Evolutionary conservation across 305 asterid genomes (phyloP).

Genomic region (Solanum hybrid): DNA sequence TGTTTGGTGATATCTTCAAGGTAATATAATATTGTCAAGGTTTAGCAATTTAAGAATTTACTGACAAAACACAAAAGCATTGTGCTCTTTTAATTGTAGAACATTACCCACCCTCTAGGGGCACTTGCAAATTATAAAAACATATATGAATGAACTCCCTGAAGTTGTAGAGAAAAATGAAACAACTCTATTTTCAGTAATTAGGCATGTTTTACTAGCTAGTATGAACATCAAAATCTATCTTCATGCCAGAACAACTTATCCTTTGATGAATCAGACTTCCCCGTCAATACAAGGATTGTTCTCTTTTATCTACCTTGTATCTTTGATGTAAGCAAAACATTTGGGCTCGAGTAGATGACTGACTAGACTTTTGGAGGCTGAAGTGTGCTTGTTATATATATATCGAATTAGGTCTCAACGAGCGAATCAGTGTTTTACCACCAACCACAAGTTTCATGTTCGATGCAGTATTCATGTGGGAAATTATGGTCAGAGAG

Average conservation of each 20-base stretch:
- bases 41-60: background rate
- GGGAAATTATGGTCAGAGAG: background rate
- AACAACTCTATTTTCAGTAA: background rate
- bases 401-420: background rate
- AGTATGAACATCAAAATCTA: background rate
- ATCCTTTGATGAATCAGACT: background rate
- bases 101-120: background rate
- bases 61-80: background rate
- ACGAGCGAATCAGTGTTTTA: background rate
- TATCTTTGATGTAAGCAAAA: background rate
- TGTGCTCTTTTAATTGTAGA: background rate
- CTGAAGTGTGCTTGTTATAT: background rate
- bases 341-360: background rate
- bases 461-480: background rate
- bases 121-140: background rate
- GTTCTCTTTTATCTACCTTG: background rate
- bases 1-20: slow-evolving; percentile 96
- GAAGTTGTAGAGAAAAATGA: background rate
- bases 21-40: slow-evolving; percentile 23
- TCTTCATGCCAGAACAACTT: background rate
- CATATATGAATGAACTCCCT: background rate
- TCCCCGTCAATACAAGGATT: background rate
- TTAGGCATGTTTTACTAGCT: background rate
- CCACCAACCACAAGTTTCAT: background rate
- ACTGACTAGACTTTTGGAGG: background rate